Conservation (phyloP, 306 rosid species). For the Lagenaria siceraria region DNA sequence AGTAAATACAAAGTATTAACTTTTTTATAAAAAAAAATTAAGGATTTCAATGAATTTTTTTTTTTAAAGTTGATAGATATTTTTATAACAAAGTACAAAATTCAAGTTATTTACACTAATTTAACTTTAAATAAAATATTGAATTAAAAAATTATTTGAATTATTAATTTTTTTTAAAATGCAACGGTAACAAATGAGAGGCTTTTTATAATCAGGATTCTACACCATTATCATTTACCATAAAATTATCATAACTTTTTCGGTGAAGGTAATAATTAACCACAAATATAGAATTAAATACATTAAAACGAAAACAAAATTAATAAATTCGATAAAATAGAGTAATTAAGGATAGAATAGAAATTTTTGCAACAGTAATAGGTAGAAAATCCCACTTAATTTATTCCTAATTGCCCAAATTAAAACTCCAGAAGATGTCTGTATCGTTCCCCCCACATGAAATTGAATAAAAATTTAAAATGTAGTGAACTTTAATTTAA, state of each 20-base stretch:
- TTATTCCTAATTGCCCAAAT: background rate
- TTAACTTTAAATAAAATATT: too few relatives aligned
- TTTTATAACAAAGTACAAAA: too few relatives aligned
- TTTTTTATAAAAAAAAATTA: too few relatives aligned
- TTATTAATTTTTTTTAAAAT: too few relatives aligned
- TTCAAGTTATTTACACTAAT: too few relatives aligned
- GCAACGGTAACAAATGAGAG: background rate
- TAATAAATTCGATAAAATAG: background rate
- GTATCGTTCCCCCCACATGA: background rate
- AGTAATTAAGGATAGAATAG: background rate
- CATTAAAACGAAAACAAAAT: background rate
- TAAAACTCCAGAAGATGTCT: background rate
- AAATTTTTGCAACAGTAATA: background rate
- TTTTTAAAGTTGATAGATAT: too few relatives aligned
- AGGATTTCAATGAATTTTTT: too few relatives aligned
- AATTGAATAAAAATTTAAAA: background rate
- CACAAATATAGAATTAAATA: background rate
- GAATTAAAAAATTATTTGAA: too few relatives aligned
- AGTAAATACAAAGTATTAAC: too few relatives aligned
- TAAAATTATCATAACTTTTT: background rate
- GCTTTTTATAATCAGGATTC: background rate
- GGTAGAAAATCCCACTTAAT: background rate
- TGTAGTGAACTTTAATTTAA: background rate
- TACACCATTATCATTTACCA: background rate
- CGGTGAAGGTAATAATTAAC: background rate